Conservation (phyloP, 2,329 filamentous ascomycete species). For the Aspergillus glaucus region DNA sequence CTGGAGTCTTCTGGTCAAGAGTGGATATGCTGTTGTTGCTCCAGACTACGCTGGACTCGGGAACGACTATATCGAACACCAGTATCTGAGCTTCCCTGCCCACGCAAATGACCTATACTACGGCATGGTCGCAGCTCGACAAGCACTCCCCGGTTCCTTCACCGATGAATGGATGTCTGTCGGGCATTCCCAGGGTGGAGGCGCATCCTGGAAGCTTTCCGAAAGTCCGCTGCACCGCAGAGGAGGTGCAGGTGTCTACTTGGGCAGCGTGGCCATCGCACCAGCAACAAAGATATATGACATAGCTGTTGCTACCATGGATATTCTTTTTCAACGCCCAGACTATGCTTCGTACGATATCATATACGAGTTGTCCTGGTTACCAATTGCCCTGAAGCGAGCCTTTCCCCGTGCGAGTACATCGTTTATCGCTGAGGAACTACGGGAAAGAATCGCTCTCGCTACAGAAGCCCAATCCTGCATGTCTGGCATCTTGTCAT, state of each 20-base stretch:
- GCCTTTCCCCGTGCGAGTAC: neutral
- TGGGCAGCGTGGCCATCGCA: constrained; percentile 5
- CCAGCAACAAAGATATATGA: constrained; percentile 3
- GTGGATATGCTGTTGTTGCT: constrained; percentile 4
- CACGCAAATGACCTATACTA: constrained; percentile 7
- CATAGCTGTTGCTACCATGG: neutral
- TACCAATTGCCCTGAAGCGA: constrained; percentile 1
- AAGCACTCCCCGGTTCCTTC: constrained; percentile 4
- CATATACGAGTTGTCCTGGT: neutral
- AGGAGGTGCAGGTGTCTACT: constrained; percentile 1
- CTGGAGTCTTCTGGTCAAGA: constrained; percentile 3
- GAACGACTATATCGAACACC: constrained; percentile 7
- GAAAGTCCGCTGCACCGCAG: constrained; percentile 4
- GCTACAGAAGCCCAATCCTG: constrained; percentile 1
- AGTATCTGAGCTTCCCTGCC: constrained; percentile 3
- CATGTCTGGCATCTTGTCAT: constrained; percentile 1
- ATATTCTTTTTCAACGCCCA: neutral
- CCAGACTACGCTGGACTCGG: constrained; percentile 4
- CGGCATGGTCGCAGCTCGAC: constrained; percentile 4
- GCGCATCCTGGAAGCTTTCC: constrained; percentile 6
- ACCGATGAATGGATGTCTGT: constrained; percentile 4
- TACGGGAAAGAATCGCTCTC: constrained; percentile 1
- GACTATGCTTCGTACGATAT: neutral
- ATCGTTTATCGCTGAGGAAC: neutral
- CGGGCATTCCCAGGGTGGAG: constrained; percentile 10